Conservation (phyloP, 2,329 filamentous ascomycete genomes). For the Penicillium paneum region DNA sequence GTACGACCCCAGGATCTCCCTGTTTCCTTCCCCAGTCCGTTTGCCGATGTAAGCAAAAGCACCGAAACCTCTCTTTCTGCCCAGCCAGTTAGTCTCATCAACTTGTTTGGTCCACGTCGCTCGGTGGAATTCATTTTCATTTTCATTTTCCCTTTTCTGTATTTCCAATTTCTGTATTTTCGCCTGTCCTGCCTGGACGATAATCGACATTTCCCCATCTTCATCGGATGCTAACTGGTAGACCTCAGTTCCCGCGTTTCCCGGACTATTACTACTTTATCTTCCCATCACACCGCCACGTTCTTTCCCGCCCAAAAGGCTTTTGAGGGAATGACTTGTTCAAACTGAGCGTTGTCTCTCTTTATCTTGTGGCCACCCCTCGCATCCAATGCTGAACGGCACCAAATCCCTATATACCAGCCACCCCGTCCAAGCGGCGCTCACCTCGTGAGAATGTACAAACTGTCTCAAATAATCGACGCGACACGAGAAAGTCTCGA, state of each 20-base stretch:
- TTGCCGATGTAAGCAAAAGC: slow-evolving; percentile 19
- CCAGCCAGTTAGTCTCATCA: slow-evolving; percentile 19
- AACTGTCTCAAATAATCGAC: slow-evolving; percentile 36
- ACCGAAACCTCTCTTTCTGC: slow-evolving; percentile 13
- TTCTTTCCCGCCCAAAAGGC: slow-evolving; percentile 15
- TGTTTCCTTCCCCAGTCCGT: slow-evolving; percentile 16
- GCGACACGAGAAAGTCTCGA: slow-evolving; percentile 32
- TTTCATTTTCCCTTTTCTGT: slow-evolving; percentile 5
- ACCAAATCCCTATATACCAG: slow-evolving; percentile 12
- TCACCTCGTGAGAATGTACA: slow-evolving; percentile 30
- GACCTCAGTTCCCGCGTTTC: slow-evolving; percentile 8
- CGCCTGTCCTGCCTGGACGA: neutral
- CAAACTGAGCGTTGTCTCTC: slow-evolving; percentile 7
- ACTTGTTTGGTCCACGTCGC: slow-evolving; percentile 20
- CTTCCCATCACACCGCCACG: slow-evolving; percentile 20
- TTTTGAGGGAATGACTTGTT: slow-evolving; percentile 4
- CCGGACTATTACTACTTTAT: neutral
- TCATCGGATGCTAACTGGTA: slow-evolving; percentile 9
- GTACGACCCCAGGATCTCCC: slow-evolving; percentile 15
- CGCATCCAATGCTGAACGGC: slow-evolving; percentile 17
- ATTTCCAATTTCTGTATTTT: neutral
- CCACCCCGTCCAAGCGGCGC: slow-evolving; percentile 7
- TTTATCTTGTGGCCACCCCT: slow-evolving; percentile 5
- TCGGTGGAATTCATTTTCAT: slow-evolving; percentile 8
- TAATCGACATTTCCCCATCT: neutral